These are phyloP conservation scores for Hanseniaspora occidentalis DNA, from an alignment of 805 yeast genomes.

Conservation along the genomic window DNA sequence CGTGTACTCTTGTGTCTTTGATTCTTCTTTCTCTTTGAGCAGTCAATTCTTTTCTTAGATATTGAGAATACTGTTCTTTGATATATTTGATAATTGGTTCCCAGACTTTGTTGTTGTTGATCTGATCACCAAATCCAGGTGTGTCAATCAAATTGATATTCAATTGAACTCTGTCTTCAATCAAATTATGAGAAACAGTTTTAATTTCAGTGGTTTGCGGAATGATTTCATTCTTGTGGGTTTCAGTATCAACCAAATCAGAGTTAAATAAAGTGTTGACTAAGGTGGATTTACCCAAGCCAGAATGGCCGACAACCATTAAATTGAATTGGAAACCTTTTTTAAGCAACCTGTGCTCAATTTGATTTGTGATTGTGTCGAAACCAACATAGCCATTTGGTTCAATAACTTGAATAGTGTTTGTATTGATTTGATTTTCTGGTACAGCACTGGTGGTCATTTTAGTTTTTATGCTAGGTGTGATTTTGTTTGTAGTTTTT, in stretches of 20 bases:
- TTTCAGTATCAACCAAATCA: conserved; percentile 51
- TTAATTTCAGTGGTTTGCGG: conserved; percentile 80
- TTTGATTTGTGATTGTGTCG: conserved; percentile 91
- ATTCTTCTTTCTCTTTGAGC: conserved; percentile 81
- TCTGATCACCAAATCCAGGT: conserved; percentile 96
- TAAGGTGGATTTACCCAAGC: conserved; percentile 87
- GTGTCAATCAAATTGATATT: conserved; percentile 87
- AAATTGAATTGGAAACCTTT: conserved; percentile 90
- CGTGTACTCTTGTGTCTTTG: conserved; percentile 85
- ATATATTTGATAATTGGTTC: conserved; percentile 90
- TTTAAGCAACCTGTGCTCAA: conserved; percentile 81
- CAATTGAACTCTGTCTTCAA: conserved; percentile 80
- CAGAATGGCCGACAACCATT: conserved; percentile 89
- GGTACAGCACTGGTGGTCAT: conserved; percentile 4
- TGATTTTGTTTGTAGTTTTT: conserved; percentile 2
- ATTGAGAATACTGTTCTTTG: conserved; percentile 88
- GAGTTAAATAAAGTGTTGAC: conserved; percentile 84
- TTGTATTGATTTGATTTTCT: neutral
- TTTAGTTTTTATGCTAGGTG: conserved; percentile 5
- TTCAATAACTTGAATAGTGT: conserved; percentile 16
- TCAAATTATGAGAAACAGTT: conserved; percentile 52
- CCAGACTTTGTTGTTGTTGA: conserved; percentile 92
- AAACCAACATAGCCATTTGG: conserved; percentile 87
- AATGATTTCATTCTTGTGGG: conserved; percentile 39
- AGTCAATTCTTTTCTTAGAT: conserved; percentile 84